Conservation (phyloP, 2,329 filamentous ascomycete genomes). For the Coleophoma cylindrospora region DNA sequence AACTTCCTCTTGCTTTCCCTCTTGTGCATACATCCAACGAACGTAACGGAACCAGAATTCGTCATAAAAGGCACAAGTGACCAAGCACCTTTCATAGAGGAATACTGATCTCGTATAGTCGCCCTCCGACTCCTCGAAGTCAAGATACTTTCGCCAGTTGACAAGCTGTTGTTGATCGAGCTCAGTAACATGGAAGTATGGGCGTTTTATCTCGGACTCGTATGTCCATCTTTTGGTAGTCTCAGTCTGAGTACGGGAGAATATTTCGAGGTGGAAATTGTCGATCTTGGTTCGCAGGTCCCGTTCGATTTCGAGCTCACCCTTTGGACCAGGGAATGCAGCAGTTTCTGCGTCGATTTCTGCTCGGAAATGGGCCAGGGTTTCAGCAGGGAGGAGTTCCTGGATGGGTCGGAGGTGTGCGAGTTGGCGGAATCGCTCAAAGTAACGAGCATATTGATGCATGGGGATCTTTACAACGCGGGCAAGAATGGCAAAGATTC, state of each 20-base stretch:
- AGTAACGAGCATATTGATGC: conserved; percentile 94
- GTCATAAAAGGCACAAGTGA: conserved; percentile 91
- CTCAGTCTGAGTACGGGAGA: conserved; percentile 77
- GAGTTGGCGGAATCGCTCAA: conserved; percentile 79
- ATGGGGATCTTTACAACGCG: conserved; percentile 87
- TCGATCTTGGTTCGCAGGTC: conserved; percentile 79
- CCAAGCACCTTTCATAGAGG: conserved; percentile 88
- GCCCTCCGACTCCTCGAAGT: conserved; percentile 87
- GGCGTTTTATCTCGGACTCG: conserved; percentile 89
- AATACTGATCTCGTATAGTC: conserved; percentile 71
- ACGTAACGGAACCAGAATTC: conserved; percentile 98
- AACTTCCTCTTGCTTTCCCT: conserved; percentile 80
- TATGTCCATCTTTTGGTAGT: conserved; percentile 92
- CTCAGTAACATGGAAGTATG: conserved; percentile 95
- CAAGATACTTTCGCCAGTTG: conserved; percentile 95
- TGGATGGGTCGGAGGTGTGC: conserved; percentile 66
- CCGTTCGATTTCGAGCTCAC: conserved; percentile 75
- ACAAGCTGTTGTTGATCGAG: conserved; percentile 77
- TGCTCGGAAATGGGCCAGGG: conserved; percentile 60
- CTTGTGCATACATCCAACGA: conserved; percentile 83
- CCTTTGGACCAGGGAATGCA: conserved; percentile 48
- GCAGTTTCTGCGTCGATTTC: conserved; percentile 66
- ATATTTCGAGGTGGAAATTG: conserved; percentile 73
- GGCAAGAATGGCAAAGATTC: conserved; percentile 76
- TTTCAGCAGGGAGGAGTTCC: conserved; percentile 67